A percentile compares a stretch with the other conserved stretches of the same genome.
Conservation (phyloP, 2,329 filamentous ascomycete species). For the Purpureocillium lavendulum region DNA sequence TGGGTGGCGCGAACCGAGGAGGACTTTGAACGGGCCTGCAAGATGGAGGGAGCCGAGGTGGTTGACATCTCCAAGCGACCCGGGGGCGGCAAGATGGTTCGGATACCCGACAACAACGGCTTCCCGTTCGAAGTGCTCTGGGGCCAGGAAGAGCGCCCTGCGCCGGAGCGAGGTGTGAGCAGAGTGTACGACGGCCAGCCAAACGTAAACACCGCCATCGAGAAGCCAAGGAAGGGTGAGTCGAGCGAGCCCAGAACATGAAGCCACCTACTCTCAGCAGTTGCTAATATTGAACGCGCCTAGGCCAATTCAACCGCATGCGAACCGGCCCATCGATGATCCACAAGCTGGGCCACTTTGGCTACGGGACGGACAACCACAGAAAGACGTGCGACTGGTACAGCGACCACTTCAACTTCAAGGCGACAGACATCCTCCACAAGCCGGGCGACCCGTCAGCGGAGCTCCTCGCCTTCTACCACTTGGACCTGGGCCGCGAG, state of each 20-base stretch:
- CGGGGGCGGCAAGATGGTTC: constrained; percentile 29
- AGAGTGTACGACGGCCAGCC: constrained; percentile 4
- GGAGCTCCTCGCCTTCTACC: constrained; percentile 35
- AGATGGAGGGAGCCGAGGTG: constrained; percentile 4
- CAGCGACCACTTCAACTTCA: constrained; percentile 30
- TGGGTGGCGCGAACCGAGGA: constrained; percentile 18
- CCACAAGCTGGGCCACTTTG: constrained; percentile 32
- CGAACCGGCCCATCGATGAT: constrained; percentile 21
- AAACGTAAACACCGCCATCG: constrained; percentile 5
- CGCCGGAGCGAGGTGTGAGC: constrained; percentile 2
- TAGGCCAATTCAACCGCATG: constrained; percentile 23
- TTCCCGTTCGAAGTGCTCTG: constrained; percentile 15
- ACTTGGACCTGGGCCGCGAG: constrained; percentile 41
- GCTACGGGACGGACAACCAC: constrained; percentile 19
- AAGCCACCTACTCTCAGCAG: too few species aligned
- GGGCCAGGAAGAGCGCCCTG: constrained; percentile 11
- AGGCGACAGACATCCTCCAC: constrained; percentile 22
- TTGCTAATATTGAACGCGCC: too few species aligned
- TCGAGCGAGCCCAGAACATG: background rate
- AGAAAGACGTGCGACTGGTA: constrained; percentile 26
- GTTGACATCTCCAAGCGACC: constrained; percentile 3
- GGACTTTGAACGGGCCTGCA: constrained; percentile 7
- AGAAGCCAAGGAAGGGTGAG: constrained; percentile 3
- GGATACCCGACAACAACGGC: constrained; percentile 22
- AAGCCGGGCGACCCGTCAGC: constrained; percentile 5